Evolutionary conservation across 495 filamentous ascomycete species (phyloP), one percentile per base, ranked within the genome.

Genomic region (Annulohypoxylon stygium): DNA sequence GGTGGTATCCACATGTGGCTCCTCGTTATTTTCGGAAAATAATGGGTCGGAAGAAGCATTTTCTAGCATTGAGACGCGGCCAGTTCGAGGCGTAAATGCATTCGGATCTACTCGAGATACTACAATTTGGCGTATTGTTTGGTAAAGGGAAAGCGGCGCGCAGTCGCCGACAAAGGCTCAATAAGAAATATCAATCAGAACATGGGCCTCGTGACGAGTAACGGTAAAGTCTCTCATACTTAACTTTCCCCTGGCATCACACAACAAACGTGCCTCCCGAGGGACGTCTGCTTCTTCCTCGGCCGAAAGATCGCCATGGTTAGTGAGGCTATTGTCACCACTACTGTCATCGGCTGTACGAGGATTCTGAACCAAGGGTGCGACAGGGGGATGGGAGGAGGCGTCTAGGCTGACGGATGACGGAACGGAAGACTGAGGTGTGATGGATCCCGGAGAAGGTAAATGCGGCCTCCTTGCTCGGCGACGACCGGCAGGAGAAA

Each of bases 71-170:
- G 88, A 89, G 73, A 91, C 88, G 12, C 90, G 86, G 25, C 86
- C 86, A 8, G 87, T 90, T 69, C 91, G 89, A 26, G 89, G 86
- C 2, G 89, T 88, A 48, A 93, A 92, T 12, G 87, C 85, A 45
- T 88, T 87, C 2, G 86, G 82, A 20, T 90, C 90, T 36, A 89
- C 87, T 2, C 86, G 84, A 8, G 86, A 86, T 7, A 86, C 88
- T n/a, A 93, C 89, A 30, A 93, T 88, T 47, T 89, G 84, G 5
- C 90, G 88, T 43, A 92, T 83, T 23, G 89, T 88, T 76, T 92
- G 90, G 66, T 92, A 82, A 71, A 91, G 90, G 0, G 90, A 91
- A 33, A 92, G 81, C 45, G 88, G 90, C 12, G 90, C 90, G 11
- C 90, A 90, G 66, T 93, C 90, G 10, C 90, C 90, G 64, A 92